A percentile compares a stretch with the other conserved stretches of the same genome.
Conservation (phyloP, 78 protist genomes). For the Speleostelium caveatum region DNA sequence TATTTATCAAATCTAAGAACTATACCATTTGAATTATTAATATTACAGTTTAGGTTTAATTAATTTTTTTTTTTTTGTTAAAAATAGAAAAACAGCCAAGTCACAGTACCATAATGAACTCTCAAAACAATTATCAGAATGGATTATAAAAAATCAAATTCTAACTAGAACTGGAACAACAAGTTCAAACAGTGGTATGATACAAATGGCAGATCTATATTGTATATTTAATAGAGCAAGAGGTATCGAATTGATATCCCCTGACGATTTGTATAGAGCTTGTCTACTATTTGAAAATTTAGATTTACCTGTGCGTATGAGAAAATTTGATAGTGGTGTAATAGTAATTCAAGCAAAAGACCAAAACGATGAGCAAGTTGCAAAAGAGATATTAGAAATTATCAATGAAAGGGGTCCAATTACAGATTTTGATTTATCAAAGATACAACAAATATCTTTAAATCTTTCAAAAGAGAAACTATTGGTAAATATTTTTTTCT, state of each 20-base stretch:
- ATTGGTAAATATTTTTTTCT: too few species aligned
- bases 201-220: slow-evolving; percentile 56
- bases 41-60: too few species aligned
- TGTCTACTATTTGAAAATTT: slow-evolving; percentile 67
- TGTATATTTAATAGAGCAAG: slow-evolving; percentile 76
- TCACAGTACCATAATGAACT: slow-evolving; percentile 62
- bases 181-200: slow-evolving; percentile 42
- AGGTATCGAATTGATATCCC: slow-evolving; percentile 73
- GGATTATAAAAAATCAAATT: slow-evolving; percentile 35
- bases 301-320: slow-evolving; percentile 35
- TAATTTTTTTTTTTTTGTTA: too few species aligned
- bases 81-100: slow-evolving; percentile 42
- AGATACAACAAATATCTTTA: slow-evolving; percentile 37
- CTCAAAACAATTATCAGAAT: slow-evolving; percentile 62
- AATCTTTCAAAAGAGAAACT: slow-evolving; percentile 57
- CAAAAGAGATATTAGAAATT: slow-evolving; percentile 41
- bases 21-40: too few species aligned
- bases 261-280: slow-evolving; percentile 77
- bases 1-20: too few species aligned
- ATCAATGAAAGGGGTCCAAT: slow-evolving; percentile 47
- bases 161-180: background rate
- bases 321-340: slow-evolving; percentile 79
- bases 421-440: slow-evolving; percentile 59
- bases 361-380: slow-evolving; percentile 69
- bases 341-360: slow-evolving; percentile 50